Percentiles rank a stretch among this genome's conserved stretches.
Conservation (phyloP, 2,329 filamentous ascomycete genomes). For the Fusarium proliferatum region DNA sequence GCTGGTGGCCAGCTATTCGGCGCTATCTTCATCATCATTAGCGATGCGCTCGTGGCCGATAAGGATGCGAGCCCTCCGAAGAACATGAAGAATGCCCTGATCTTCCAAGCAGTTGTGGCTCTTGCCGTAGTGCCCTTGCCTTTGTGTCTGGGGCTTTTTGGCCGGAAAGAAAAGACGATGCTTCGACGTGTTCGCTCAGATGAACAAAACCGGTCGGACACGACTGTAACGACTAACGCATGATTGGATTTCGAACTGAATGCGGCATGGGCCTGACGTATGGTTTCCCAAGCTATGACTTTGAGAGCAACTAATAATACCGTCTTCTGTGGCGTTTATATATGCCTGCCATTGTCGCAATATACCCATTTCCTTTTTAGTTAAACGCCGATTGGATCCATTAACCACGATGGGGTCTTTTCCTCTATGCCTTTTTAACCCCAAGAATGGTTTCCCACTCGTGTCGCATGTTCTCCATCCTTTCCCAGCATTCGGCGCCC, state of each 20-base stretch:
- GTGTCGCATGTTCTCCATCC: slow-evolving; percentile 77
- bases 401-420: not conserved
- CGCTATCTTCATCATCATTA: slow-evolving; percentile 84
- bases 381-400: slow-evolving; percentile 2
- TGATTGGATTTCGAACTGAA: slow-evolving; percentile 6
- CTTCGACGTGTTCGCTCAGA: slow-evolving; percentile 64
- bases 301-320: slow-evolving; percentile 14
- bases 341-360: slow-evolving; percentile 36
- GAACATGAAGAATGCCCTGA: slow-evolving; percentile 79
- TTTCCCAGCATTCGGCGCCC: slow-evolving; percentile 71
- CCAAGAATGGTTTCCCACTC: slow-evolving; percentile 68
- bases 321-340: slow-evolving; percentile 5
- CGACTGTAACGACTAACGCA: slow-evolving; percentile 31
- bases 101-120: slow-evolving; percentile 82
- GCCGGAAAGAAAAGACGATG: slow-evolving; percentile 62
- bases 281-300: not conserved
- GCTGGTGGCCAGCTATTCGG: slow-evolving; percentile 86
- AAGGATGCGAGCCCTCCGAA: slow-evolving; percentile 65
- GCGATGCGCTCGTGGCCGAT: slow-evolving; percentile 76
- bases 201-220: slow-evolving; percentile 40
- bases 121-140: slow-evolving; percentile 74
- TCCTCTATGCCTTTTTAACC: slow-evolving; percentile 25
- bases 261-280: not conserved
- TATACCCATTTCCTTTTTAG: slow-evolving; percentile 38
- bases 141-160: slow-evolving; percentile 76